Evolutionary conservation across 2,329 filamentous ascomycete species (phyloP).

Genomic region (Fusarium equiseti): DNA sequence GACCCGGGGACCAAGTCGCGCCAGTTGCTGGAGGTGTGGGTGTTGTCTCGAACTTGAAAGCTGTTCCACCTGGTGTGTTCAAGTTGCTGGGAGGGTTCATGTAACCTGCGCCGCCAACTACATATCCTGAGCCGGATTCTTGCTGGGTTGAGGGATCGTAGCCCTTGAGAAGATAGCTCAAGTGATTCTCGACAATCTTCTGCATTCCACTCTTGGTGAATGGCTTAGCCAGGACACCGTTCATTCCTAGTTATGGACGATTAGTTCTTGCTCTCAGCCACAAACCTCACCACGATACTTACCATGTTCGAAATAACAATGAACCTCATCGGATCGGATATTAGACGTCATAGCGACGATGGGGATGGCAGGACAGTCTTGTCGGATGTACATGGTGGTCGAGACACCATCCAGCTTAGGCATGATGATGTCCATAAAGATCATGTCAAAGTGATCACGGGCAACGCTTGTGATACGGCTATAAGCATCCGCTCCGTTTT

Average conservation of each 20-base stretch:
- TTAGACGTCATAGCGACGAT: conserved; percentile 99
- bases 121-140: conserved; percentile 52
- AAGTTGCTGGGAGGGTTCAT: conserved; percentile 51
- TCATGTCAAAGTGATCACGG: conserved; percentile 69
- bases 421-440: conserved; percentile 97
- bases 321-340: conserved; percentile 94
- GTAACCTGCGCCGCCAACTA: conserved; percentile 51
- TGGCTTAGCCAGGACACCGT: conserved; percentile 95
- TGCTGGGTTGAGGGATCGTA: conserved; percentile 61
- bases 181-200: conserved; percentile 87
- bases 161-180: conserved; percentile 82
- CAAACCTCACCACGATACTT: conserved; percentile 54
- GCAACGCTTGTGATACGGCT: conserved; percentile 76
- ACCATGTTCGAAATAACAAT: conserved; percentile 98
- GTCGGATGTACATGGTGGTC: conserved; percentile 91
- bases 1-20: conserved; percentile 65
- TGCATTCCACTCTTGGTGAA: conserved; percentile 92
- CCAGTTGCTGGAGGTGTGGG: conserved; percentile 64
- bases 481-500: conserved; percentile 90
- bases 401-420: conserved; percentile 95
- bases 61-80: conserved; percentile 41
- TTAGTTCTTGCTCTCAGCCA: conserved; percentile 23
- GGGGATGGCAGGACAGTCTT: conserved; percentile 83
- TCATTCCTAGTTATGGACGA: conserved; percentile 79
- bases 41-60: conserved; percentile 66